A percentile compares a stretch with the other conserved stretches of the same genome.
phyloP scores from a whole-genome alignment of 2,329 filamentous ascomycete genomes.

The Boeremia exigua region DNA sequence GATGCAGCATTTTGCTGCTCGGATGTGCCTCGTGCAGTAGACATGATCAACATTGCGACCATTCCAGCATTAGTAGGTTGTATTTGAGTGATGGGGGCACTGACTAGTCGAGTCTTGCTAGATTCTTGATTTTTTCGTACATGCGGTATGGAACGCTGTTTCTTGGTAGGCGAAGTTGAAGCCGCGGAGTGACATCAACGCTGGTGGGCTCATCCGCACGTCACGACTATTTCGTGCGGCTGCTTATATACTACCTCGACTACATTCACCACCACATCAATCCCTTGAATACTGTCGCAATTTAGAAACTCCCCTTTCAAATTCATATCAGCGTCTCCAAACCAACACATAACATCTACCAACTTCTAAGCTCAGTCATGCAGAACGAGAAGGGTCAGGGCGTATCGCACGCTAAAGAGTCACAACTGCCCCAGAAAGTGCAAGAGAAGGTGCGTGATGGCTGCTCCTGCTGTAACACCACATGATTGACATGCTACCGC shows the following conservation, averaged over 20 bases:
- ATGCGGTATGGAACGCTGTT: too few species aligned
- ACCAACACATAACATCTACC: background rate
- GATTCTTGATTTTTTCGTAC: too few species aligned
- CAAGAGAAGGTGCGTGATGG: constrained; percentile 6
- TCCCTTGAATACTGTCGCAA: background rate
- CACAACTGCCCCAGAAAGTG: constrained; percentile 9
- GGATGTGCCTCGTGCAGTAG: too few species aligned
- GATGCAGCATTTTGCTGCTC: too few species aligned
- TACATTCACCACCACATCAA: background rate
- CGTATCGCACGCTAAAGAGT: constrained; percentile 11
- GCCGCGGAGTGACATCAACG: background rate
- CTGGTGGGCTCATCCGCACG: background rate
- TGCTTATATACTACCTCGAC: background rate
- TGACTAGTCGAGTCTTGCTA: too few species aligned
- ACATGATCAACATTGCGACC: too few species aligned
- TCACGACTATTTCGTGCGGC: background rate
- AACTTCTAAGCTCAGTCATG: background rate
- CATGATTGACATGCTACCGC: background rate
- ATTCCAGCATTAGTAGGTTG: too few species aligned
- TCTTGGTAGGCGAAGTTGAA: background rate
- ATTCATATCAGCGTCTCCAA: background rate
- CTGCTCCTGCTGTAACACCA: too few species aligned
- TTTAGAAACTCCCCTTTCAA: background rate
- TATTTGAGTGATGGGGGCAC: too few species aligned
- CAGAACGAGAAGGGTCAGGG: constrained; percentile 14